Evolutionary conservation across 2,329 filamentous ascomycete species (phyloP).

Genomic region (Metarhizium brunneum): DNA sequence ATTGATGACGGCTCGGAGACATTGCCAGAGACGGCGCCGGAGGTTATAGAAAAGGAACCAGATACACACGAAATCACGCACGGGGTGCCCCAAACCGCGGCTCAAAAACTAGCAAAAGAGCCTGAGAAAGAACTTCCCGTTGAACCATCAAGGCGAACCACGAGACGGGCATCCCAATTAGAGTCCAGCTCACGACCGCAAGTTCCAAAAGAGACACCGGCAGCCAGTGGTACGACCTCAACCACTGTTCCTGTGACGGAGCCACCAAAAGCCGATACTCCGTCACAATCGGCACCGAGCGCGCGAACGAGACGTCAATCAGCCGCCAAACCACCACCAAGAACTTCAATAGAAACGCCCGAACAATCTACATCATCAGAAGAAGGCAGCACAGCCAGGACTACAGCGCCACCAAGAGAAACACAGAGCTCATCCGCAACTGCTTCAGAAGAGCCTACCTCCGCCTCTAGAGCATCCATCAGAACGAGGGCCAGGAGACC

Average conservation of each 20-base stretch:
- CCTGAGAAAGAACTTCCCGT: conserved; percentile 1
- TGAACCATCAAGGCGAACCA: background rate
- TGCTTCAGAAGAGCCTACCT: conserved; percentile 3
- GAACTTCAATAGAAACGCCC: conserved; percentile 4
- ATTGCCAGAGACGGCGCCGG: background rate
- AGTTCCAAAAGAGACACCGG: background rate
- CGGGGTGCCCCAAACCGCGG: background rate
- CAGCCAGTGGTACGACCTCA: background rate
- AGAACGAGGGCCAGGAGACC: conserved; percentile 9
- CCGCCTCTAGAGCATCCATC: conserved; percentile 4
- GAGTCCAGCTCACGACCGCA: background rate
- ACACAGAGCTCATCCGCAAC: background rate
- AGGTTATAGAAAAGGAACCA: background rate
- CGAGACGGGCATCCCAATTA: conserved; percentile 3
- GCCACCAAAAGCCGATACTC: background rate
- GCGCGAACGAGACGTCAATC: conserved; percentile 1
- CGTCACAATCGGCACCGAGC: background rate
- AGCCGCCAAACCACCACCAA: background rate
- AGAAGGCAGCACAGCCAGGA: background rate
- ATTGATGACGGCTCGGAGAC: conserved; percentile 1
- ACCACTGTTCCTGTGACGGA: background rate
- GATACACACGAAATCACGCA: background rate
- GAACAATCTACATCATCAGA: background rate
- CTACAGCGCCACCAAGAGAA: background rate
- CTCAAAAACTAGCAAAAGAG: background rate